A percentile compares a stretch with the other conserved stretches of the same genome.
phyloP scores from a whole-genome alignment of 2,329 filamentous ascomycete species.

The Albophoma yamanashiensis region DNA sequence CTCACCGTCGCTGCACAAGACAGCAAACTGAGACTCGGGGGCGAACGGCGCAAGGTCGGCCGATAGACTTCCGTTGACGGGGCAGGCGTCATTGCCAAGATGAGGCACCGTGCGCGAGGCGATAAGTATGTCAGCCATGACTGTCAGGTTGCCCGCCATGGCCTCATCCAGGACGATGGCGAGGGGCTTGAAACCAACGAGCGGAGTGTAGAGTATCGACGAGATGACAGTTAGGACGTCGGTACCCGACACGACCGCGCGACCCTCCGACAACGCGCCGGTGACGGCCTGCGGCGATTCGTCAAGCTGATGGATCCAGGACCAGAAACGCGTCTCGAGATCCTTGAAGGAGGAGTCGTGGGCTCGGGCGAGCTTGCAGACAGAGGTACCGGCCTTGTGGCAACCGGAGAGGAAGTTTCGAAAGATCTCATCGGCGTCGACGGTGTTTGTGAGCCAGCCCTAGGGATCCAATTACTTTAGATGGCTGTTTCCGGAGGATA shows the following conservation, averaged over 20 bases:
- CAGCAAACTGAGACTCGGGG: neutral
- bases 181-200: neutral
- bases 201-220: neutral
- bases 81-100: neutral
- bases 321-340: neutral
- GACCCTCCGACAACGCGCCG: neutral
- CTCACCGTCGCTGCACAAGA: neutral
- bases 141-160: neutral
- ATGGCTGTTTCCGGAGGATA: neutral
- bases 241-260: neutral
- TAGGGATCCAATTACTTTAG: neutral
- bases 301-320: neutral
- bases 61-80: neutral
- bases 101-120: neutral
- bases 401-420: neutral
- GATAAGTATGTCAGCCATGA: neutral
- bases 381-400: neutral
- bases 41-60: rapidly evolving
- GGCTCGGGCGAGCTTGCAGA: neutral
- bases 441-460: neutral
- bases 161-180: neutral
- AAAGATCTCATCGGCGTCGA: neutral
- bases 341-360: neutral
- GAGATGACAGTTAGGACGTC: neutral
- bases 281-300: neutral